These are phyloP conservation scores for Geosmithia putterillii DNA, from an alignment of 2,329 filamentous ascomycete genomes.

Conservation along the genomic window DNA sequence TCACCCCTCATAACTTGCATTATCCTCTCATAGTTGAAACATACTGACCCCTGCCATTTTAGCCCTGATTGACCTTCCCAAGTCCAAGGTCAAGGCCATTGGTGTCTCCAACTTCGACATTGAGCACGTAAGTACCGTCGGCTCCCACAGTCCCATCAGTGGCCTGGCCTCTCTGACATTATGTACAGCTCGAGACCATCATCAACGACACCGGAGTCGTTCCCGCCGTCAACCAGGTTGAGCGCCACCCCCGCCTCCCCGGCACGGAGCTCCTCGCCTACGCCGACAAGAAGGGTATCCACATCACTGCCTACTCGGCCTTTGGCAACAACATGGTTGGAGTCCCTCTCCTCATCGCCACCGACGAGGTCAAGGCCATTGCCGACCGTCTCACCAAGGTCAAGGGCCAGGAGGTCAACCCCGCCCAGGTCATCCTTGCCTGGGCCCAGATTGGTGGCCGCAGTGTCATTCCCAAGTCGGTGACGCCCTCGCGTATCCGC, in stretches of 20 bases:
- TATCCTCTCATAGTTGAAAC: neutral
- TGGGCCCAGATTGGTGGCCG: conserved; percentile 49
- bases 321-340: conserved; percentile 32
- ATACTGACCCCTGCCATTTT: neutral
- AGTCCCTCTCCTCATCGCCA: conserved; percentile 43
- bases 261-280: conserved; percentile 44
- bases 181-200: conserved; percentile 35
- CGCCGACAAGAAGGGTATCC: conserved; percentile 49
- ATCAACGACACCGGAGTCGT: conserved; percentile 44
- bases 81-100: conserved; percentile 51
- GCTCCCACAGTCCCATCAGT: no score
- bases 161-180: neutral
- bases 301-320: conserved; percentile 53
- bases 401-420: conserved; percentile 23
- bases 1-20: neutral
- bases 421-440: conserved; percentile 38
- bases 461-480: conserved; percentile 65
- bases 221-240: conserved; percentile 55
- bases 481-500: conserved; percentile 54
- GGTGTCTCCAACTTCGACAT: conserved; percentile 65
- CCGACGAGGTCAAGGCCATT: conserved; percentile 40
- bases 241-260: conserved; percentile 54
- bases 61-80: conserved; percentile 43
- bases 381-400: conserved; percentile 30
- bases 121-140: conserved; percentile 30